Base-by-base conservation (phyloP, 2,329 filamentous ascomycete species). In the Aspergillus melleus region DNA sequence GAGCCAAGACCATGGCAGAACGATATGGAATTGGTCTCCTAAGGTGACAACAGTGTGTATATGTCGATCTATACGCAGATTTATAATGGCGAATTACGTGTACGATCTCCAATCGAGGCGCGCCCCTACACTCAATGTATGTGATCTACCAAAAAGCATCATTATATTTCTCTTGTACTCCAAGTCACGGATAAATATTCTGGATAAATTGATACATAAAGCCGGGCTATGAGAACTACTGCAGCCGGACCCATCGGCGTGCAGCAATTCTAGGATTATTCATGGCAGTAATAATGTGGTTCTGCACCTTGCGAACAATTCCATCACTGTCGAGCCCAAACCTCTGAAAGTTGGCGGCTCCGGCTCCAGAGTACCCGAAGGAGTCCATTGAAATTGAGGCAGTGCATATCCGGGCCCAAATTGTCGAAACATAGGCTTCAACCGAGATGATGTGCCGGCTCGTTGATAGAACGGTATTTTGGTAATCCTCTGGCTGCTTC, bases 401-500 rank as follows among this genome's bases (percentile, higher is more conserved):
- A 16, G 44, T 47, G 44, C 44, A 47, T 47, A 47, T 2, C 12
- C 44, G 44, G 44, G 44, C 44, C 44, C 44, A 47, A 47, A 47
- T 22, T 4, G 44, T 47, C n/a, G 44, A 47, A 47, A 47, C 6
- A 9, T 47, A 47, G 9, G 44, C 44, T 19, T 47, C 44, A 22
- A 47, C 44, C 8, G 44, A 47, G 44, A 47, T 47, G 44, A 47
- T 16, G 4, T 47, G 44, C 8, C 44, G 44, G 16, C 44, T 47
- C 3, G 44, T 16, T 8, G 44, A 47, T 10, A 84, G 70, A 1
- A 78, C 76, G 1, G 74, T 61, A 1, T 78, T 76, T 67, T 76
- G 80, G 66, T 84, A 84, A 46, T 79, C 73, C 3, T 73, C 63
- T 0, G 74, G 61, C 64, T 84, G 81, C 6, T 72, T 65, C 59